Conservation (phyloP, 257 asterid species). For the Penstemon davidsonii region DNA sequence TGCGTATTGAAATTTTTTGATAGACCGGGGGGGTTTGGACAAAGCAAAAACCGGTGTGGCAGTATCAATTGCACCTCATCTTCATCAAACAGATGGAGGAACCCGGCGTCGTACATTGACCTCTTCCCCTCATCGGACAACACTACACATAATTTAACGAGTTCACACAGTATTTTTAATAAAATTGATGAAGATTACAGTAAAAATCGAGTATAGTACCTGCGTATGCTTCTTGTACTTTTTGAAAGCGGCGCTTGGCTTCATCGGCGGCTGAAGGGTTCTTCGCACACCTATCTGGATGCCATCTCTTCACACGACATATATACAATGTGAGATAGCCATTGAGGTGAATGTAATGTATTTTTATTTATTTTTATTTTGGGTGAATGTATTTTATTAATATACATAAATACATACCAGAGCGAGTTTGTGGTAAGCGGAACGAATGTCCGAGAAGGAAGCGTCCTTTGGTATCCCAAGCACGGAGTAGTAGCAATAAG, state of each 20-base stretch:
- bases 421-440: constrained; percentile 89
- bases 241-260: constrained; percentile 43
- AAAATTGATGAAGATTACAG: too few species aligned
- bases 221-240: constrained; percentile 54
- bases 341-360: too few species aligned
- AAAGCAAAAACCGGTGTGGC: constrained; percentile 12
- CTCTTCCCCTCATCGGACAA: constrained; percentile 84
- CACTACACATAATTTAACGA: constrained; percentile 37
- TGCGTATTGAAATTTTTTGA: background rate
- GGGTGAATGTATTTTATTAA: too few species aligned
- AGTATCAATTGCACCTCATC: constrained; percentile 59
- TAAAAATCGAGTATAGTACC: constrained; percentile 13
- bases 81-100: constrained; percentile 77
- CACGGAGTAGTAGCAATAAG: constrained; percentile 66
- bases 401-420: constrained; percentile 46
- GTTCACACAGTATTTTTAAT: too few species aligned
- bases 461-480: constrained; percentile 80
- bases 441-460: constrained; percentile 72
- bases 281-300: constrained; percentile 46
- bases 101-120: constrained; percentile 89
- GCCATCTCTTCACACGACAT: constrained; percentile 39
- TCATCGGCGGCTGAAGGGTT: constrained; percentile 32
- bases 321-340: background rate
- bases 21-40: background rate
- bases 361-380: background rate